phyloP scores from a whole-genome alignment of 1,284 basidiomycete species.

The Agroathelia rolfsii region DNA sequence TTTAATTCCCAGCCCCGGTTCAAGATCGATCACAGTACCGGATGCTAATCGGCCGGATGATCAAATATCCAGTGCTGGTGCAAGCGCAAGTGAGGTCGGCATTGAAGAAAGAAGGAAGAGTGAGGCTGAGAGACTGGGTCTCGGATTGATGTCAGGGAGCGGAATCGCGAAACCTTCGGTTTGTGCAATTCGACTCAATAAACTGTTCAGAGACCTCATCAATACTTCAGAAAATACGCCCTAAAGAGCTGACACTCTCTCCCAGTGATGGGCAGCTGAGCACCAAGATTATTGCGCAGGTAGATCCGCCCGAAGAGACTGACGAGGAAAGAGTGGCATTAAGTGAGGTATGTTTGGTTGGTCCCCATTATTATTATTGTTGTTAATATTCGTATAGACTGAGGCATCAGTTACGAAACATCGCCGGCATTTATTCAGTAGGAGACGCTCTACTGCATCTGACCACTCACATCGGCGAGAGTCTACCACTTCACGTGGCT shows the following conservation, averaged over 20 bases:
- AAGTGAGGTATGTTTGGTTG: slow-evolving; percentile 50
- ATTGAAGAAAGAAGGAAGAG: slow-evolving; percentile 7
- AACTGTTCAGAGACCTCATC: too few relatives aligned
- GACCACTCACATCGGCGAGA: slow-evolving; percentile 23
- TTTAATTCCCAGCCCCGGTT: too few relatives aligned
- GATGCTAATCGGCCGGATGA: too few relatives aligned
- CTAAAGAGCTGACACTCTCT: slow-evolving; percentile 40
- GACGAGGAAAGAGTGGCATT: slow-evolving; percentile 49
- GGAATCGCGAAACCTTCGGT: too few relatives aligned
- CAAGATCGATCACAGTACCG: too few relatives aligned
- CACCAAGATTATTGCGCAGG: slow-evolving; percentile 24
- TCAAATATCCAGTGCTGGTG: slow-evolving; percentile 18
- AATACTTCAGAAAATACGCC: slow-evolving; percentile 25
- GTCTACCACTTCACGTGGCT: too few relatives aligned
- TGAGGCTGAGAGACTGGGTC: slow-evolving; percentile 20
- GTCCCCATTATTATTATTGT: too few relatives aligned
- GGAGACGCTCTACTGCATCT: slow-evolving; percentile 46
- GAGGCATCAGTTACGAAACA: slow-evolving; percentile 23
- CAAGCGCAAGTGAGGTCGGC: slow-evolving; percentile 16
- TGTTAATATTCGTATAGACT: too few relatives aligned
- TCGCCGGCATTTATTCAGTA: slow-evolving; percentile 48
- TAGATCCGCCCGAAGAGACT: slow-evolving; percentile 20
- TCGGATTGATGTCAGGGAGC: slow-evolving; percentile 9
- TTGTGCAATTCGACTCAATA: too few relatives aligned
- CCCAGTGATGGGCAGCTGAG: slow-evolving; percentile 54